Evolutionary conservation across 2,329 filamentous ascomycete genomes (phyloP).

Genomic region (Sporothrix brasiliensis): DNA sequence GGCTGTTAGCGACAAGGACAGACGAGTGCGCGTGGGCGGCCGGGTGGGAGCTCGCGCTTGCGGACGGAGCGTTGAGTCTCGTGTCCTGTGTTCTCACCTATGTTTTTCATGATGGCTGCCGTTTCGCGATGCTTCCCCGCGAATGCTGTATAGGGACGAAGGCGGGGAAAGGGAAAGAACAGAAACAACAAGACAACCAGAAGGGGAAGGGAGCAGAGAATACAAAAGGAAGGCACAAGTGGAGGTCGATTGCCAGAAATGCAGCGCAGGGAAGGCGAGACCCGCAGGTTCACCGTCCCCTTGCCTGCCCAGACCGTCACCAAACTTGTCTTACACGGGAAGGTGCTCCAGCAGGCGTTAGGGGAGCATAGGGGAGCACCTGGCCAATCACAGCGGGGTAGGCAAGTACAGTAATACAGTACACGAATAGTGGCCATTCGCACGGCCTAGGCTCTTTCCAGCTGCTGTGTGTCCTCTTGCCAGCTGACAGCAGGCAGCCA

Average conservation of each 20-base stretch:
- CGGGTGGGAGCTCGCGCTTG: slow-evolving; percentile 1
- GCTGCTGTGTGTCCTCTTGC: slow-evolving; percentile 23
- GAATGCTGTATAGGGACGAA: not conserved
- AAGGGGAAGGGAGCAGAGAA: not conserved
- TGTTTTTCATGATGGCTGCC: slow-evolving; percentile 4
- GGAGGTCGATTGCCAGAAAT: slow-evolving; percentile 5
- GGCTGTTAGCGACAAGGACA: not conserved
- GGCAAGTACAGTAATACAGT: not conserved
- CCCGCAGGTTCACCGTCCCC: not conserved
- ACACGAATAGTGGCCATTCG: not conserved
- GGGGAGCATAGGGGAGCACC: not conserved
- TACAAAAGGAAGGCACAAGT: not conserved
- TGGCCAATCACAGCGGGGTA: slow-evolving; percentile 22
- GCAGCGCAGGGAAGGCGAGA: slow-evolving; percentile 16
- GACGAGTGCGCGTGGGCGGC: not conserved
- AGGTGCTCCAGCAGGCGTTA: not conserved
- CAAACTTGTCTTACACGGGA: slow-evolving; percentile 28
- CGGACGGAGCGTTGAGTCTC: not conserved
- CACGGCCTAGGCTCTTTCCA: slow-evolving; percentile 6
- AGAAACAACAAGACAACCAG: not conserved
- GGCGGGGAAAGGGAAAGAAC: not conserved
- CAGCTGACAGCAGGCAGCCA: slow-evolving; percentile 16
- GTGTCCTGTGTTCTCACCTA: slow-evolving; percentile 8
- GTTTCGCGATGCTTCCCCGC: not conserved
- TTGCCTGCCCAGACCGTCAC: slow-evolving; percentile 21